Base-by-base conservation (phyloP, 2,329 filamentous ascomycete species). In the Exutisphaerella laricina region DNA sequence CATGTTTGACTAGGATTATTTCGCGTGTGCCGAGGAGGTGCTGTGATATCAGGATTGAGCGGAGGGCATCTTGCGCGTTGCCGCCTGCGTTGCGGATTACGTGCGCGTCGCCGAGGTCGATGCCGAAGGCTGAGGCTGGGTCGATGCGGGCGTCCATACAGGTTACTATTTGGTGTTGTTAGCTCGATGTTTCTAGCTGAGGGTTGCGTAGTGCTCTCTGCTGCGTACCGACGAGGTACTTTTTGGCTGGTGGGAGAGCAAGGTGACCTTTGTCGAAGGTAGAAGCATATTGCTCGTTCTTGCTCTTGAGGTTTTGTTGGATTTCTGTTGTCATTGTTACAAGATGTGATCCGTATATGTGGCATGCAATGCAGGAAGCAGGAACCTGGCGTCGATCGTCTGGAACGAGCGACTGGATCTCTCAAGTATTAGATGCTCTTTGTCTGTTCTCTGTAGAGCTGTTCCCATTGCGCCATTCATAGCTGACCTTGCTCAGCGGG, bases 141-240 rank as follows among this genome's bases (percentile, higher is more conserved):
- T 90, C 74, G 62, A 72, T 71, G 9, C 85, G 79, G 4, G 86
- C 83, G 58, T 92, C 85, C 85, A 92, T 92, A 66, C 86, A 92
- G 0, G 84, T 85, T 32, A 90, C 74, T 36, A 13, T 16, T 75
- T 20, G n/a, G n/a, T n/a, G n/a, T 38, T 5, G 34, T 26, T 5
- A n/a, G 29, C 16, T 12, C 31, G n/a, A 25, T n/a, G 9, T 17
- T 26, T n/a, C 9, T 34, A 21, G 9, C 20, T 28, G 30, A 21
- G n/a, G 33, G 20, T 33, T 3, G 16, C 37, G 36, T 10, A 17
- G n/a, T n/a, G n/a, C n/a, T n/a, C n/a, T n/a, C n/a, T 10, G 16
- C 23, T 23, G 53, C 69, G 23, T 71, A 82, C 80, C 64, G 50
- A 84, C 69, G 5, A 79, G 69, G 57, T 85, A 85, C 55, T 82